Base-by-base conservation (phyloP, 352 stramenopile species). In the Pythium aphanidermatum region DNA sequence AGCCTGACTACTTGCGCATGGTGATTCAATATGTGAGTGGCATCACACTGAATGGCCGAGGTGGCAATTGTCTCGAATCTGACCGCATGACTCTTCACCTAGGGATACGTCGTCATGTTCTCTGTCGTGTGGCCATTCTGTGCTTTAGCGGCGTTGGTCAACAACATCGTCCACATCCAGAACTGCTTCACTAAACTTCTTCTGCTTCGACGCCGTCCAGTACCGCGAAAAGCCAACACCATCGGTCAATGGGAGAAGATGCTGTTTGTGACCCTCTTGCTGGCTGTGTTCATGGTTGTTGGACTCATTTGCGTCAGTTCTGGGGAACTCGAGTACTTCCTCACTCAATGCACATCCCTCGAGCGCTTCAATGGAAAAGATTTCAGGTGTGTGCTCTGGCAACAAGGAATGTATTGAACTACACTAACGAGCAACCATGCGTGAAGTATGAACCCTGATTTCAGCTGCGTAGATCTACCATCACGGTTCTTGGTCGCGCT, bases 71-170 rank as follows among this genome's bases (percentile, higher is more conserved):
- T n/a, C n/a, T n/a, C n/a, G n/a, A n/a, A n/a, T n/a, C n/a, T n/a
- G n/a, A n/a, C n/a, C n/a, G n/a, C n/a, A n/a, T n/a, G 2, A 24
- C 32, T 13, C 33, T 35, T 27, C 17, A 20, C 26, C 3, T 48
- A 92, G 80, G 81, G 81, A 62, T 92, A 88, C 33, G 75, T 92
- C 16, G 81, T 92, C 19, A 93, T 93, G 81, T 91, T 93, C 57
- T 93, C 81, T 2, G 75, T 88, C 20, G 76, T 93, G 29, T 93
- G 78, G 81, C 81, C 81, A 25, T 91, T 93, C 44, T 93, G 81
- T 36, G 76, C 75, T 10, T 63, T 93, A 25, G 76, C 76, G 7
- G 81, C 72, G 5, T 60, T 92, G 19, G 72, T 65, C 20, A 92
- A 92, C 68, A 92, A 92, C 44, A 46, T 81, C 11, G 63, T 92